Evolutionary conservation across 441 rosid species (phyloP), one percentile per base, ranked within the genome.

Genomic region (Pelargonium australe): DNA sequence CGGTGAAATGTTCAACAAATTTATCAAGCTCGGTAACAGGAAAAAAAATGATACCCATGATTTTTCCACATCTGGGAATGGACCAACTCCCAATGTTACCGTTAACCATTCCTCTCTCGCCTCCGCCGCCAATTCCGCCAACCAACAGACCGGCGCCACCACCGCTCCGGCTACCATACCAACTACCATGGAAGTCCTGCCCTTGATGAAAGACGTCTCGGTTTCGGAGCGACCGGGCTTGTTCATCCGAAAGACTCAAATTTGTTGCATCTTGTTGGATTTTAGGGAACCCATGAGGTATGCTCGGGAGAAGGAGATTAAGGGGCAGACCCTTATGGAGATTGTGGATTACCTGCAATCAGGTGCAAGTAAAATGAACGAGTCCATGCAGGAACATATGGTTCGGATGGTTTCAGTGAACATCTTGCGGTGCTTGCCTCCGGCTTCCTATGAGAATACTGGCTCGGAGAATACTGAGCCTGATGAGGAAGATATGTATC

Each of bases 401-500:
- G 80, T 92, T 12, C 87, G 71, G 70, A 92, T 92, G 98, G 79
- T 92, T 7, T 77, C 85, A 0, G 70, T 85, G 37, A 90, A 90
- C 74, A 75, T 92, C 20, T 90, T 87, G 78, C 80, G 94, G 41
- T 87, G 88, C 73, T 78, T 92, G 68, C 97, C 98, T 7, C 96
- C 96, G 0, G 83, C 91, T 0, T 73, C 93, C 10, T 89, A 90
- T n/a, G 95, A 90, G 72, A 89, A 84, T 41, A 92, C 94, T 0
- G 98, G 96, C 2, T 96, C 86, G 75, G 97, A 86, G 71, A 79
- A 75, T 31, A 66, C 78, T 0, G 97, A 93, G 81, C 96, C 89
- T 0, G 98, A 93, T 62, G 98, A 93, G 75, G 98, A 93, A 12
- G 98, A 92, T 41, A 86, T 89, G 0, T 87, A 84, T 77, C 68